phyloP scores from a whole-genome alignment of 768 basidiomycete species.

The Calocybe gangraenosa region DNA sequence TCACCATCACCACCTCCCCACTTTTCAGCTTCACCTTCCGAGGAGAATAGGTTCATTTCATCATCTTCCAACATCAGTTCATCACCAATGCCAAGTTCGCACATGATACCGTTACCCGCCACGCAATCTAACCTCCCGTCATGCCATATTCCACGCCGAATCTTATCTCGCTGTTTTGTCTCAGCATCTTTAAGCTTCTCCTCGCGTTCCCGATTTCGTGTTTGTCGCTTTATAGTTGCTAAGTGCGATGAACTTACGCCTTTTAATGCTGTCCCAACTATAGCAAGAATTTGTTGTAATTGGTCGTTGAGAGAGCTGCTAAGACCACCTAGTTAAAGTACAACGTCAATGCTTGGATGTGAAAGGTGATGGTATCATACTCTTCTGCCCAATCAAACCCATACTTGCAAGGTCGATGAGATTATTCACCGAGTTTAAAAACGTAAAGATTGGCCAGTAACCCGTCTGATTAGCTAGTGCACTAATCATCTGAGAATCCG shows the following conservation, averaged over 20 bases:
- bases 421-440: slow-evolving; percentile 74
- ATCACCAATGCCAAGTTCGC: slow-evolving; percentile 80
- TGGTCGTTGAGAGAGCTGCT: slow-evolving; percentile 77
- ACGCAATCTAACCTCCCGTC: slow-evolving; percentile 84
- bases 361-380: slow-evolving; percentile 27
- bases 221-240: slow-evolving; percentile 33
- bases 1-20: slow-evolving; percentile 14
- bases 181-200: slow-evolving; percentile 35
- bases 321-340: slow-evolving; percentile 60
- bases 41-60: slow-evolving; percentile 3
- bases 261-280: slow-evolving; percentile 69
- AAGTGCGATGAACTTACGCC: slow-evolving; percentile 53
- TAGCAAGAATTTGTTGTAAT: slow-evolving; percentile 77
- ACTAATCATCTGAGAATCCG: slow-evolving; percentile 65
- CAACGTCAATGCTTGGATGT: no score
- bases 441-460: slow-evolving; percentile 85
- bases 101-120: slow-evolving; percentile 83
- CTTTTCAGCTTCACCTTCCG: slow-evolving; percentile 12
- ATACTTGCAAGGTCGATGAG: slow-evolving; percentile 90
- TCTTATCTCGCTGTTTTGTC: slow-evolving; percentile 36
- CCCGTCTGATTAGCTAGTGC: slow-evolving; percentile 80
- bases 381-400: slow-evolving; percentile 94
- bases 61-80: slow-evolving; percentile 44
- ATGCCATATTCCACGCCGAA: slow-evolving; percentile 71
- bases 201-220: slow-evolving; percentile 32